Evolutionary conservation across 1,284 basidiomycete genomes (phyloP).

Genomic region (Malassezia globosa): DNA sequence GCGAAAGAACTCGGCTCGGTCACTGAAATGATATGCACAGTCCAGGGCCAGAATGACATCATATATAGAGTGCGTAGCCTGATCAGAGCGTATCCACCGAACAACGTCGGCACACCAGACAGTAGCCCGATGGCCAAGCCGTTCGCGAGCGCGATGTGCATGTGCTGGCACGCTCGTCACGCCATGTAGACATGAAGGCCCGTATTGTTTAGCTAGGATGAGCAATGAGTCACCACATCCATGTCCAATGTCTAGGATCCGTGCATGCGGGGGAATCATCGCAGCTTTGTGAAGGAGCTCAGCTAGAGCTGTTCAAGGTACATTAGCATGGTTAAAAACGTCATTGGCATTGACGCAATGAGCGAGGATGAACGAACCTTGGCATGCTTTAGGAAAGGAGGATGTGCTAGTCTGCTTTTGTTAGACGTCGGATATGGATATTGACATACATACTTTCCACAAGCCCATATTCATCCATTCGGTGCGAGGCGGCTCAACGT

Average conservation of each 20-base stretch:
- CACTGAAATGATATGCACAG: slow-evolving; percentile 42
- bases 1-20: slow-evolving; percentile 26
- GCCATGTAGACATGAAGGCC: slow-evolving; percentile 29
- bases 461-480: slow-evolving; percentile 41
- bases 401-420: slow-evolving; percentile 12
- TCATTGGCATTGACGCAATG: slow-evolving; percentile 21
- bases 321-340: no score
- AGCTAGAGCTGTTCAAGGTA: slow-evolving; percentile 31
- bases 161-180: slow-evolving; percentile 33
- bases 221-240: slow-evolving; percentile 41
- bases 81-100: slow-evolving; percentile 15
- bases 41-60: slow-evolving; percentile 41
- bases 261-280: slow-evolving; percentile 15
- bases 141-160: slow-evolving; percentile 20
- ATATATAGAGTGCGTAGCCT: slow-evolving; percentile 17
- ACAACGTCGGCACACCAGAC: slow-evolving; percentile 29
- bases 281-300: slow-evolving; percentile 23
- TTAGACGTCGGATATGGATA: no score
- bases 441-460: no score
- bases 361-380: slow-evolving; percentile 17
- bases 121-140: slow-evolving; percentile 12
- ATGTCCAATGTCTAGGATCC: slow-evolving; percentile 39
- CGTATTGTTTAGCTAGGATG: slow-evolving; percentile 17
- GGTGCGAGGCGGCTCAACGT: slow-evolving; percentile 18
- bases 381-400: slow-evolving; percentile 10